Conservation (phyloP, 768 basidiomycete genomes). For the Mycena latifolia region DNA sequence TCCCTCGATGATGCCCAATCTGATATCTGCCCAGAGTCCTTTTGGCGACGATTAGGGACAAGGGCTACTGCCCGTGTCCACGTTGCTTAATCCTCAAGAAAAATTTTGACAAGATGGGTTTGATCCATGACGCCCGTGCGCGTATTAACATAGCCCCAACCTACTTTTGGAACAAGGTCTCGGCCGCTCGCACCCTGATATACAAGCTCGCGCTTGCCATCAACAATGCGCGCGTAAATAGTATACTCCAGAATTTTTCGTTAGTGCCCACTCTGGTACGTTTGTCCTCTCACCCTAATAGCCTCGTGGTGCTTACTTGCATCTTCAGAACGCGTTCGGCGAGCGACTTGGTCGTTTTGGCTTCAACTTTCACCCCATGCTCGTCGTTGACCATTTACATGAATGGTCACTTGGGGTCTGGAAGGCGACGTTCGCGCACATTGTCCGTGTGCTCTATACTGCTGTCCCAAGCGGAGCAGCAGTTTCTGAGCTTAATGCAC, state of each 20-base stretch:
- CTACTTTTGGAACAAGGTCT: constrained; percentile 9
- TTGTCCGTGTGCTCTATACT: constrained; percentile 42
- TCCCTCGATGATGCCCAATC: neutral
- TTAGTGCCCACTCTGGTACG: constrained; percentile 36
- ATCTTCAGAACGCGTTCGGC: constrained; percentile 44
- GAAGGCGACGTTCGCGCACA: constrained; percentile 46
- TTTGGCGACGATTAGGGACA: constrained; percentile 34
- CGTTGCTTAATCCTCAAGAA: constrained; percentile 36
- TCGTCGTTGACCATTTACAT: constrained; percentile 46
- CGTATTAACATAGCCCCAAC: neutral
- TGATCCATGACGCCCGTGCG: constrained; percentile 4
- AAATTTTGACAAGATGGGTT: constrained; percentile 20
- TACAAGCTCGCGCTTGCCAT: constrained; percentile 21
- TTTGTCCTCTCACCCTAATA: neutral
- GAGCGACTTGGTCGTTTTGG: constrained; percentile 25
- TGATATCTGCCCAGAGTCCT: constrained; percentile 30
- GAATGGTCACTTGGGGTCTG: constrained; percentile 51
- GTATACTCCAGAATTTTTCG: constrained; percentile 26
- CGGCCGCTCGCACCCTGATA: constrained; percentile 31
- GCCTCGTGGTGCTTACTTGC: no score
- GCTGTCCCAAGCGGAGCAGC: constrained; percentile 9
- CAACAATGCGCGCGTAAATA: constrained; percentile 10
- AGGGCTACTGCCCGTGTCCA: constrained; percentile 39
- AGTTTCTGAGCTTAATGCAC: constrained; percentile 35
- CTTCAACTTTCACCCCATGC: constrained; percentile 40